phyloP scores from a whole-genome alignment of 2,329 filamentous ascomycete species.

The Stylonectria norvegica region DNA sequence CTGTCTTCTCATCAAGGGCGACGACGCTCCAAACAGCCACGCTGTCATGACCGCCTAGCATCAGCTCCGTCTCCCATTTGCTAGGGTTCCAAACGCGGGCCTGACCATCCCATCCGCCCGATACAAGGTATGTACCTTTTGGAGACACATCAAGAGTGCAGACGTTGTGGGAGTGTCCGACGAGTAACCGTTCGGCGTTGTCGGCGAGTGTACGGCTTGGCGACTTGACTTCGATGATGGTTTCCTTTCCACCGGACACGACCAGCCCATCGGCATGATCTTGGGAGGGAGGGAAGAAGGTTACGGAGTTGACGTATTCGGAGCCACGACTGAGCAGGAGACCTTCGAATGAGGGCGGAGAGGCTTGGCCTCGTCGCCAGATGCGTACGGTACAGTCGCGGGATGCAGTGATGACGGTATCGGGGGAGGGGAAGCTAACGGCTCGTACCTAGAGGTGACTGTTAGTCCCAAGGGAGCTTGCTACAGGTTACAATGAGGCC shows the following conservation, averaged over 20 bases:
- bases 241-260: slow-evolving; percentile 84
- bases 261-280: slow-evolving; percentile 75
- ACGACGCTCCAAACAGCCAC: slow-evolving; percentile 86
- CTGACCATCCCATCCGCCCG: slow-evolving; percentile 89
- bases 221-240: slow-evolving; percentile 84
- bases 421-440: slow-evolving; percentile 71
- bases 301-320: slow-evolving; percentile 82
- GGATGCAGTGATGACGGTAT: slow-evolving; percentile 77
- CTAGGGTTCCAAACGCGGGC: slow-evolving; percentile 83
- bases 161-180: slow-evolving; percentile 85
- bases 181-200: slow-evolving; percentile 78
- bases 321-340: slow-evolving; percentile 76
- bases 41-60: slow-evolving; percentile 72
- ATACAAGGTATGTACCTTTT: slow-evolving; percentile 72
- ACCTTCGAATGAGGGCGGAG: slow-evolving; percentile 70
- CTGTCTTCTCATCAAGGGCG: slow-evolving; percentile 71
- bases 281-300: slow-evolving; percentile 68
- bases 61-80: slow-evolving; percentile 74
- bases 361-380: slow-evolving; percentile 68
- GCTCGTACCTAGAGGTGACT: slow-evolving; percentile 68
- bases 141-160: slow-evolving; percentile 79
- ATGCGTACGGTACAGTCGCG: slow-evolving; percentile 85
- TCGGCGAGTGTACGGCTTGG: slow-evolving; percentile 64
- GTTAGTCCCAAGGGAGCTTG: slow-evolving; percentile 14
- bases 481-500: slow-evolving; percentile 34